These are phyloP conservation scores for Scutellaria galericulata DNA, from an alignment of 257 asterid genomes.

Conservation along the genomic window DNA sequence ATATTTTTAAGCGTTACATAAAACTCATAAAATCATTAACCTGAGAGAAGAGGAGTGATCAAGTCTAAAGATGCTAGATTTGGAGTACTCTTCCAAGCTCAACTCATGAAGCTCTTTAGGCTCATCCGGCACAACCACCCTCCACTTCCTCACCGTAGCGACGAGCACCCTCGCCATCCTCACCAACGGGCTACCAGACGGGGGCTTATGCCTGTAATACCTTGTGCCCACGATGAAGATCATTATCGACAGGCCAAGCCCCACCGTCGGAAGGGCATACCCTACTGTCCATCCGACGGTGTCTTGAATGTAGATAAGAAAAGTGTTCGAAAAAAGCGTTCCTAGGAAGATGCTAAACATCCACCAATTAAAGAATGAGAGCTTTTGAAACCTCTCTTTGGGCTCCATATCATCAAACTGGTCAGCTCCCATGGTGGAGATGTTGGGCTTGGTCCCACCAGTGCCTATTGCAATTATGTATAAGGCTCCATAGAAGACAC, in stretches of 20 bases:
- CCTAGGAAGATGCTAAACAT: constrained; percentile 73
- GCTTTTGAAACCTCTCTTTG: constrained; percentile 60
- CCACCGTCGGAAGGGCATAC: constrained; percentile 58
- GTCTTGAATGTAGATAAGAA: constrained; percentile 65
- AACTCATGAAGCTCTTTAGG: constrained; percentile 60
- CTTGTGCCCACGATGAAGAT: constrained; percentile 59
- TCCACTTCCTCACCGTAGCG: constrained; percentile 56
- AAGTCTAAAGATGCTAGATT: constrained; percentile 46
- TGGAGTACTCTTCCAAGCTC: constrained; percentile 49
- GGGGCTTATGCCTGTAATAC: constrained; percentile 58
- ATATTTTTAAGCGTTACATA: too few relatives aligned
- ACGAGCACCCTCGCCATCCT: constrained; percentile 67
- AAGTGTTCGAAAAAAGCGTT: constrained; percentile 61
- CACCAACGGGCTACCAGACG: constrained; percentile 58
- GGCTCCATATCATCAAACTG: constrained; percentile 70
- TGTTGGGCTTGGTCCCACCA: constrained; percentile 84
- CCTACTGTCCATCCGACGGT: constrained; percentile 61
- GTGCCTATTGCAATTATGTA: constrained; percentile 71
- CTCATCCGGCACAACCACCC: constrained; percentile 51
- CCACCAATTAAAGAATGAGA: constrained; percentile 86
- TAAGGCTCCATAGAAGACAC: constrained; percentile 56
- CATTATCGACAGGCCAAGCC: constrained; percentile 51
- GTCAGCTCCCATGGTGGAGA: constrained; percentile 84
- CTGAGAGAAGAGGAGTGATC: constrained; percentile 59
- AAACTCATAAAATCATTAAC: constrained; percentile 27